Evolutionary conservation across 2,329 filamentous ascomycete genomes (phyloP).

Genomic region (Calonectria ilicicola): DNA sequence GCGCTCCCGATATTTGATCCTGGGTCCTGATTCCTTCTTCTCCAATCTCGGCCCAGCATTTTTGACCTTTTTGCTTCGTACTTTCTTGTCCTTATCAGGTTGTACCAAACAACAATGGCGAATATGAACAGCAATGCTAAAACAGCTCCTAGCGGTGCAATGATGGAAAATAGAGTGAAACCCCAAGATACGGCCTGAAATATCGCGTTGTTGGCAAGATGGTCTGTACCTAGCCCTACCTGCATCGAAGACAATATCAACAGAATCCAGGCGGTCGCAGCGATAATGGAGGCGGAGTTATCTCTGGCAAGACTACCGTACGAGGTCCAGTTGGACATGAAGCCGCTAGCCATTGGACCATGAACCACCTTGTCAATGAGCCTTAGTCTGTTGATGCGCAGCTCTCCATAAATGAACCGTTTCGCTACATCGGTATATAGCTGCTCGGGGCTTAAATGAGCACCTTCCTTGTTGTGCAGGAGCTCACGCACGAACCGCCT

Average conservation of each 20-base stretch:
- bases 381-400: constrained; percentile 22
- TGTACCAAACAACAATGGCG: neutral
- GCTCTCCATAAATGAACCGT: constrained; percentile 29
- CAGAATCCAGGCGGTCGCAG: constrained; percentile 55
- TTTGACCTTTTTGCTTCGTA: neutral
- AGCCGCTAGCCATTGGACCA: constrained; percentile 33
- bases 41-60: neutral
- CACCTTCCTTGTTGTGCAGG: neutral
- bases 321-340: constrained; percentile 38
- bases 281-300: constrained; percentile 56
- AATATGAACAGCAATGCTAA: neutral
- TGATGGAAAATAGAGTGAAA: constrained; percentile 49
- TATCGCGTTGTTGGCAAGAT: constrained; percentile 43
- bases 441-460: neutral
- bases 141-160: constrained; percentile 7
- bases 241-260: constrained; percentile 63
- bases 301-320: constrained; percentile 57
- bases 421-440: constrained; percentile 14
- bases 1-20: neutral
- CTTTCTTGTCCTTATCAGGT: neutral
- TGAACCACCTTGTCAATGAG: constrained; percentile 20
- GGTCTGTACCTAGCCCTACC: constrained; percentile 54
- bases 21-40: neutral
- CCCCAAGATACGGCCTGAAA: constrained; percentile 60
- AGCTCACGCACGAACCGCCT: constrained; percentile 7